phyloP scores from a whole-genome alignment of 805 yeast species.

The Ogataea trehalophila region DNA sequence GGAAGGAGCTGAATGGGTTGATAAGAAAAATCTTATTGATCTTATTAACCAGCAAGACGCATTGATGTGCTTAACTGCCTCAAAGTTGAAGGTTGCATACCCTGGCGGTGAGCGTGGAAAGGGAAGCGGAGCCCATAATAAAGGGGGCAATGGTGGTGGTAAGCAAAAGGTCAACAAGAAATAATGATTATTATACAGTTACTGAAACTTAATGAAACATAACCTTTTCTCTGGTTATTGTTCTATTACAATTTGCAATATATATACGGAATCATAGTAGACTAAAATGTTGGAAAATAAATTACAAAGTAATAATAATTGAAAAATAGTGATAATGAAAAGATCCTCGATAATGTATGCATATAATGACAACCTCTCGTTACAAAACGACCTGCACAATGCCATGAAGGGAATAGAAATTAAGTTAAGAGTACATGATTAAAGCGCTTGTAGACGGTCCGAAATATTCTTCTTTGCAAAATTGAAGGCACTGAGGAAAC shows the following conservation, averaged over 20 bases:
- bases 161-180: slow-evolving; percentile 21
- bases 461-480: slow-evolving; percentile 71
- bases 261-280: neutral
- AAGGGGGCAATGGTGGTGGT: slow-evolving; percentile 3
- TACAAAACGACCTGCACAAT: neutral
- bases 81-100: slow-evolving; percentile 59
- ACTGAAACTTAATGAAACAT: too few relatives aligned
- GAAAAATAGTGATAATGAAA: neutral
- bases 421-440: neutral
- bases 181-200: slow-evolving; percentile 8
- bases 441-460: slow-evolving; percentile 38
- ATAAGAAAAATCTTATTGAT: slow-evolving; percentile 54
- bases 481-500: slow-evolving; percentile 78
- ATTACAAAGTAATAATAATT: neutral
- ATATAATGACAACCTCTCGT: neutral
- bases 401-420: neutral
- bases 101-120: slow-evolving; percentile 40
- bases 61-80: slow-evolving; percentile 62
- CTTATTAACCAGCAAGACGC: slow-evolving; percentile 60
- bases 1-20: slow-evolving; percentile 59
- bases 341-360: neutral
- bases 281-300: neutral
- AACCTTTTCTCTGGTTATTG: neutral
- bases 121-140: slow-evolving; percentile 1
- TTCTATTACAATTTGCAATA: neutral